Evolutionary conservation across 2,329 filamentous ascomycete genomes (phyloP).

Genomic region (Macrophomina tecta): DNA sequence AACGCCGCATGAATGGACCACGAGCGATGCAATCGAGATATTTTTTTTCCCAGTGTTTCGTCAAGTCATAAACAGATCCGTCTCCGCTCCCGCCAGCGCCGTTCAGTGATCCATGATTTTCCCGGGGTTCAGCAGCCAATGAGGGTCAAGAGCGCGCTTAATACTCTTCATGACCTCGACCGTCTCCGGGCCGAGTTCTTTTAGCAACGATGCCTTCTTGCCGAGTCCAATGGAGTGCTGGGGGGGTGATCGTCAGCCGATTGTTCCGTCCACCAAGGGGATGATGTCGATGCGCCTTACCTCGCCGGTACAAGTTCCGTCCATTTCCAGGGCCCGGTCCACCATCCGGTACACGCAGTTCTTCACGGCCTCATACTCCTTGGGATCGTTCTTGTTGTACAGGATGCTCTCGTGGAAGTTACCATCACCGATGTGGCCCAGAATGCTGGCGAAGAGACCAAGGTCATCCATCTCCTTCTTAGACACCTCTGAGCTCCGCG

Average conservation of each 20-base stretch:
- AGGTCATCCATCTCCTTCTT: conserved; percentile 89
- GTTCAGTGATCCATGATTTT: conserved; percentile 77
- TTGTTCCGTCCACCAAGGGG: neutral
- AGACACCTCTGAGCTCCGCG: conserved; percentile 67
- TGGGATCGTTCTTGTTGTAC: conserved; percentile 74
- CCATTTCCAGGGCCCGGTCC: conserved; percentile 87
- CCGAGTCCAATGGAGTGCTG: conserved; percentile 80
- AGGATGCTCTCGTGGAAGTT: conserved; percentile 96
- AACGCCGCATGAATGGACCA: no score
- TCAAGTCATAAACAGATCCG: neutral
- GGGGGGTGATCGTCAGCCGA: neutral
- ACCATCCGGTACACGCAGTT: conserved; percentile 89
- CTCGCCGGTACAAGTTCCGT: conserved; percentile 89
- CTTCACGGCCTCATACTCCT: conserved; percentile 77
- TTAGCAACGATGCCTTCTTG: conserved; percentile 79
- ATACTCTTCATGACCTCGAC: conserved; percentile 84
- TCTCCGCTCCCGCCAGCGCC: neutral
- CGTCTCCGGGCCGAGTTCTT: conserved; percentile 81
- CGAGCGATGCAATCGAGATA: no score
- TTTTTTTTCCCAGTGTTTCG: no score
- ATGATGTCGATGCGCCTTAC: conserved; percentile 1
- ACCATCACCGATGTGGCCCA: conserved; percentile 91
- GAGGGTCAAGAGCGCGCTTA: conserved; percentile 81
- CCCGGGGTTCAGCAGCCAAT: conserved; percentile 89
- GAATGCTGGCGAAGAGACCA: conserved; percentile 82